phyloP scores from a whole-genome alignment of 192 early-diverging fungal species.

The Mortierella alpina region DNA sequence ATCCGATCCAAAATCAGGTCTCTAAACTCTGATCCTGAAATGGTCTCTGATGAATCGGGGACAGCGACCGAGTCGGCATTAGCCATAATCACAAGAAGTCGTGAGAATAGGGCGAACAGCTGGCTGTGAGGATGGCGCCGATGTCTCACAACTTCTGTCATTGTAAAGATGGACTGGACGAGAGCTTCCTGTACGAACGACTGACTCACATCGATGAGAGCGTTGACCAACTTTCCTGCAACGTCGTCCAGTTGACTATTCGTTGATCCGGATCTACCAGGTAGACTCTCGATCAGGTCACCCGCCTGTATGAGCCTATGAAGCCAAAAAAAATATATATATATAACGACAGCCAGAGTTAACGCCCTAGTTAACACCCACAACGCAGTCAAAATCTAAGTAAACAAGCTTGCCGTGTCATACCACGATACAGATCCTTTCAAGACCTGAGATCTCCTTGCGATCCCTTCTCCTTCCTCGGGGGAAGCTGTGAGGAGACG shows the following conservation, averaged over 20 bases:
- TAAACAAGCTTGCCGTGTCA: background rate
- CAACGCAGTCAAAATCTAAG: background rate
- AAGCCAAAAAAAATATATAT: background rate
- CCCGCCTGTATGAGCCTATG: constrained; percentile 38
- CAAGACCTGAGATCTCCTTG: constrained; percentile 30
- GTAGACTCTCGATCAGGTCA: background rate
- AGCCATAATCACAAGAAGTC: constrained; percentile 34
- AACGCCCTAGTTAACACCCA: no score
- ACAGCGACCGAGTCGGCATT: constrained; percentile 15
- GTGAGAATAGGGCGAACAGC: constrained; percentile 46
- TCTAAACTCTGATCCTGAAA: constrained; percentile 47
- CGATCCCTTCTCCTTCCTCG: constrained; percentile 13
- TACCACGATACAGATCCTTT: constrained; percentile 42
- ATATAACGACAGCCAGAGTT: background rate
- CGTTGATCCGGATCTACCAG: background rate
- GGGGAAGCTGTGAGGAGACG: constrained; percentile 21
- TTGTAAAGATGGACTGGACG: constrained; percentile 34
- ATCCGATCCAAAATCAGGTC: constrained; percentile 51
- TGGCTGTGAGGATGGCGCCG: constrained; percentile 37
- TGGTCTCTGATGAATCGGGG: constrained; percentile 17
- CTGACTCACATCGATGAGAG: constrained; percentile 33
- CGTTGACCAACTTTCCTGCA: constrained; percentile 35
- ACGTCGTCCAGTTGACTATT: constrained; percentile 20
- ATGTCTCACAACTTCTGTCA: constrained; percentile 38
- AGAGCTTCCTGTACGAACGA: constrained; percentile 28